These are phyloP conservation scores for Colletotrichum agaves DNA, from an alignment of 2,329 filamentous ascomycete species.

Conservation along the genomic window DNA sequence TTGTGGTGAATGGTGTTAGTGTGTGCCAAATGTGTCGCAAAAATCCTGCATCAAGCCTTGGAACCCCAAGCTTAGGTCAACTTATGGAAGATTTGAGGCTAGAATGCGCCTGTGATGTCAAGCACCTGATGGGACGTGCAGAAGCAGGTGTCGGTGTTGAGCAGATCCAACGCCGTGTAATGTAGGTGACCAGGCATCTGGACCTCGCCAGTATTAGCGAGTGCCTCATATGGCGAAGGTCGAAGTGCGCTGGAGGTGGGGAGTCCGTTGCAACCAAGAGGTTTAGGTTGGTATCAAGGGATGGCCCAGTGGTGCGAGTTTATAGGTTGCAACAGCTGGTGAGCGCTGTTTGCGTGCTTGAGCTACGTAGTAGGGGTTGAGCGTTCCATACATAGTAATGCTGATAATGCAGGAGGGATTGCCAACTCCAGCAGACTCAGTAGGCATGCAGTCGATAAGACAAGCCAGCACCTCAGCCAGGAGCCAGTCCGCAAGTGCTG, in stretches of 20 bases:
- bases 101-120: not conserved
- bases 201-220: no score
- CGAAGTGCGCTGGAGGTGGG: not conserved
- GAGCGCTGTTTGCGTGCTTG: constrained; percentile 8
- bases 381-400: not conserved
- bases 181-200: no score
- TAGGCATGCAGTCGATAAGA: constrained; percentile 3
- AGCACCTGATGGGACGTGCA: not conserved
- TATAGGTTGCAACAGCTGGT: not conserved
- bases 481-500: not conserved
- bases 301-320: constrained; percentile 7
- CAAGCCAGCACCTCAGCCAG: not conserved
- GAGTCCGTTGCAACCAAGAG: not conserved
- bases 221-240: no score
- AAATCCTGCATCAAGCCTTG: not conserved
- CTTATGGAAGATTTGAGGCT: constrained; percentile 2
- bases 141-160: constrained; percentile 1
- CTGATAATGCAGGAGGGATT: not conserved
- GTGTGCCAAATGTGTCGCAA: constrained; percentile 10
- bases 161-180: not conserved
- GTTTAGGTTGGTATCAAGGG: not conserved
- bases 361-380: constrained; percentile 12
- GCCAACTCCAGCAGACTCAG: not conserved
- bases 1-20: not conserved
- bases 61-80: not conserved